phyloP scores from a whole-genome alignment of 106 monocot species.

The Dendrobium catenatum region DNA sequence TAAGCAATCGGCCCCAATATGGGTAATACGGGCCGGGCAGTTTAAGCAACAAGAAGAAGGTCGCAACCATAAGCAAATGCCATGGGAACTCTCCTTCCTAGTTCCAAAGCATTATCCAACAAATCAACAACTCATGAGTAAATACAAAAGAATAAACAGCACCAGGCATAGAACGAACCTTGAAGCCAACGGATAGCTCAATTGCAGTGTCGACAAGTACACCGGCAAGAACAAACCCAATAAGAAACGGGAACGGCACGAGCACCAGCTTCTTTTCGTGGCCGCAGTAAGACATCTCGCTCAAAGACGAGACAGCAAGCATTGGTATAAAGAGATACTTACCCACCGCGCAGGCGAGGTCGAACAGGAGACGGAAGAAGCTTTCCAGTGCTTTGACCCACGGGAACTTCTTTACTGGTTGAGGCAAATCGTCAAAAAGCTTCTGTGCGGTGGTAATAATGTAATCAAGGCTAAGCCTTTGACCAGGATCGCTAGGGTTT shows the following conservation, averaged over 20 bases:
- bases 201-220: slow-evolving; percentile 26
- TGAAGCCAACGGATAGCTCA: slow-evolving; percentile 27
- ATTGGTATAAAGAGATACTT: slow-evolving; percentile 58
- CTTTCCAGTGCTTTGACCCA: slow-evolving; percentile 26
- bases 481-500: slow-evolving; percentile 10
- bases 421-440: slow-evolving; percentile 37
- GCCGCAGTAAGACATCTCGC: slow-evolving; percentile 86
- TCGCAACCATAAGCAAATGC: slow-evolving; percentile 47
- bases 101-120: neutral
- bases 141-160: neutral
- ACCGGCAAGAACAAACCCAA: slow-evolving; percentile 43
- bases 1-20: slow-evolving; percentile 48
- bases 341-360: slow-evolving; percentile 26
- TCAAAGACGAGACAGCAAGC: slow-evolving; percentile 52
- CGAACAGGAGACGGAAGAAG: slow-evolving; percentile 21
- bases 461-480: neutral
- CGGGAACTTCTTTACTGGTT: slow-evolving; percentile 56
- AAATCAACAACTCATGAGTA: neutral
- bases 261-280: slow-evolving; percentile 60
- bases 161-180: slow-evolving; percentile 24
- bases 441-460: neutral
- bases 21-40: slow-evolving; percentile 72
- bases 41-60: slow-evolving; percentile 58
- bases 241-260: slow-evolving; percentile 51
- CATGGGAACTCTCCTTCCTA: slow-evolving; percentile 45